A percentile compares a stretch with the other conserved stretches of the same genome.
Evolutionary conservation across 2,329 filamentous ascomycete species (phyloP).

Genomic region (Grosmannia huntii): DNA sequence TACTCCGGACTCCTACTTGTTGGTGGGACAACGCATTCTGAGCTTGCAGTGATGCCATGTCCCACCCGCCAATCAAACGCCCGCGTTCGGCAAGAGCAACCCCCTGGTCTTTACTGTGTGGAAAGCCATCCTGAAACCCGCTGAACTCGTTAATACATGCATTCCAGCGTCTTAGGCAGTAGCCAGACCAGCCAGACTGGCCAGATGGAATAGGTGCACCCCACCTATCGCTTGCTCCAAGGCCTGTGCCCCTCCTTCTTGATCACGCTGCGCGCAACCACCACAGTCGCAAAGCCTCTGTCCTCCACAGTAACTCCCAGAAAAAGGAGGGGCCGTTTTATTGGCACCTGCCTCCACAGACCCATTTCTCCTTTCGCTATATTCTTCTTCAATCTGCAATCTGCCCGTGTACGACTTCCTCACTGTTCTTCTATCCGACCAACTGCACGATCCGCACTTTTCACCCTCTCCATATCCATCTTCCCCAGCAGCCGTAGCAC

Average conservation of each 20-base stretch:
- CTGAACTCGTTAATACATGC: no score
- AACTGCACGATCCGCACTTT: background rate
- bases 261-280: constrained; percentile 3
- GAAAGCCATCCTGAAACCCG: background rate
- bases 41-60: background rate
- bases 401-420: background rate
- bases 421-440: background rate
- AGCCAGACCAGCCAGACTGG: background rate
- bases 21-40: background rate
- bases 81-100: background rate
- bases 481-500: background rate
- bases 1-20: background rate
- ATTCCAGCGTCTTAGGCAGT: background rate
- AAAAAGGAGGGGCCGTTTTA: constrained; percentile 11
- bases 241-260: constrained; percentile 1
- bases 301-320: background rate
- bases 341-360: constrained; percentile 8
- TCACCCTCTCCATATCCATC: background rate
- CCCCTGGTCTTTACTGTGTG: background rate
- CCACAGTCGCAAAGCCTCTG: background rate
- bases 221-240: background rate
- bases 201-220: background rate
- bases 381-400: background rate
- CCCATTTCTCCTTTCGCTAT: constrained; percentile 1
- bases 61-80: background rate